These are phyloP conservation scores for Suillus paluster DNA, from an alignment of 768 basidiomycete genomes.

Conservation along the genomic window DNA sequence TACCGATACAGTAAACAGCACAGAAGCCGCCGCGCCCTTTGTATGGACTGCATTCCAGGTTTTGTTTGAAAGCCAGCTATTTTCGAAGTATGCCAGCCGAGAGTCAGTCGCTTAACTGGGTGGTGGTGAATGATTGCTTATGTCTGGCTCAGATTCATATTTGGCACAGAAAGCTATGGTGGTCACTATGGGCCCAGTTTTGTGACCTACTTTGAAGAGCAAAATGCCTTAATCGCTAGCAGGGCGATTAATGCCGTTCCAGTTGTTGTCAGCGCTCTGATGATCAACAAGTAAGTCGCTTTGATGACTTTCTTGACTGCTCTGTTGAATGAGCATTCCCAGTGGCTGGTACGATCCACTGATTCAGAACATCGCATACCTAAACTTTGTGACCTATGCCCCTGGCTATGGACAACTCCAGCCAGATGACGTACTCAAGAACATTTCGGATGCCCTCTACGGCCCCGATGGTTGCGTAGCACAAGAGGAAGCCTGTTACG, in stretches of 20 bases:
- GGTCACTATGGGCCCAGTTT: slow-evolving; percentile 71
- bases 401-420: slow-evolving; percentile 71
- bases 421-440: slow-evolving; percentile 45
- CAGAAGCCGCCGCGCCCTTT: slow-evolving; percentile 53
- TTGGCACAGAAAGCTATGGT: slow-evolving; percentile 70
- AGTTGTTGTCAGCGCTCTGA: slow-evolving; percentile 59
- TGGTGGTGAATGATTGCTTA: not conserved
- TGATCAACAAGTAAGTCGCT: slow-evolving; percentile 61
- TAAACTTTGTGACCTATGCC: slow-evolving; percentile 62
- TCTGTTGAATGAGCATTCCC: not conserved
- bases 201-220: slow-evolving; percentile 65
- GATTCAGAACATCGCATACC: slow-evolving; percentile 63
- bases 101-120: slow-evolving; percentile 43
- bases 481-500: slow-evolving; percentile 60
- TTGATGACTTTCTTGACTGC: not conserved
- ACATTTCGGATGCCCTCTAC: slow-evolving; percentile 54
- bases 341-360: slow-evolving; percentile 73
- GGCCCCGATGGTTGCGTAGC: slow-evolving; percentile 53
- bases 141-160: slow-evolving; percentile 50
- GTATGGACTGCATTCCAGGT: slow-evolving; percentile 70
- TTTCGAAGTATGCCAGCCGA: slow-evolving; percentile 54
- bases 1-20: slow-evolving; percentile 54
- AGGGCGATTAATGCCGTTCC: slow-evolving; percentile 52
- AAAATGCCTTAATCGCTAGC: slow-evolving; percentile 54
- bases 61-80: slow-evolving; percentile 58